Conservation (phyloP, 257 asterid species). For the Solanum ahanhuiri region DNA sequence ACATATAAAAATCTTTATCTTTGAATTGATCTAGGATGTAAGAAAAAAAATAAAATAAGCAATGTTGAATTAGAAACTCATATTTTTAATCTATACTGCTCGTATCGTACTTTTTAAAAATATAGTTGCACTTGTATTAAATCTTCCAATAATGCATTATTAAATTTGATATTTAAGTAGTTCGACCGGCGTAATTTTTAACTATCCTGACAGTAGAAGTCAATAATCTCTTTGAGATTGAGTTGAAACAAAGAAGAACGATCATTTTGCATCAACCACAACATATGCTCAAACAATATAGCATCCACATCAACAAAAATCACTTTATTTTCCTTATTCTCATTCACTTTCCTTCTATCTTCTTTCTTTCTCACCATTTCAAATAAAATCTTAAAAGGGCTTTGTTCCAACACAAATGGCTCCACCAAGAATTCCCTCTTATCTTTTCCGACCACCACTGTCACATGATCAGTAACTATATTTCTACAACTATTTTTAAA, state of each 20-base stretch:
- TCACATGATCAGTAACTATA: not conserved
- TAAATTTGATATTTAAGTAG: not conserved
- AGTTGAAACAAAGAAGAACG: conserved; percentile 27
- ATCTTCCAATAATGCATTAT: fast-evolving
- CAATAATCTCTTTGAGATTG: conserved; percentile 26
- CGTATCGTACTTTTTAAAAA: too few species aligned
- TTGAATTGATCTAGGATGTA: too few species aligned
- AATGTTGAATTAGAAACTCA: not conserved
- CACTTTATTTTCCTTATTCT: conserved; percentile 7
- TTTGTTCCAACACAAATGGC: not conserved
- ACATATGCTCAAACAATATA: conserved; percentile 33
- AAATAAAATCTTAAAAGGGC: not conserved
- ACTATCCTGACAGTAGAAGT: conserved; percentile 23
- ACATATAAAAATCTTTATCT: not conserved
- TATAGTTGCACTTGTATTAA: fast-evolving
- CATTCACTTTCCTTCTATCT: not conserved
- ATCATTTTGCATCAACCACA: conserved; percentile 35
- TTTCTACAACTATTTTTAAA: not conserved
- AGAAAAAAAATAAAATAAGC: too few species aligned
- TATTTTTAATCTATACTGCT: too few species aligned
- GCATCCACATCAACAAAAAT: conserved; percentile 29
- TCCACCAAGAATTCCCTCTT: not conserved
- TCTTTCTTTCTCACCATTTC: conserved; percentile 4
- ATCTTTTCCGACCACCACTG: not conserved
- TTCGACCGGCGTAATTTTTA: not conserved